phyloP scores from a whole-genome alignment of 345 rosid species.

The Dipteronia dyeriana region DNA sequence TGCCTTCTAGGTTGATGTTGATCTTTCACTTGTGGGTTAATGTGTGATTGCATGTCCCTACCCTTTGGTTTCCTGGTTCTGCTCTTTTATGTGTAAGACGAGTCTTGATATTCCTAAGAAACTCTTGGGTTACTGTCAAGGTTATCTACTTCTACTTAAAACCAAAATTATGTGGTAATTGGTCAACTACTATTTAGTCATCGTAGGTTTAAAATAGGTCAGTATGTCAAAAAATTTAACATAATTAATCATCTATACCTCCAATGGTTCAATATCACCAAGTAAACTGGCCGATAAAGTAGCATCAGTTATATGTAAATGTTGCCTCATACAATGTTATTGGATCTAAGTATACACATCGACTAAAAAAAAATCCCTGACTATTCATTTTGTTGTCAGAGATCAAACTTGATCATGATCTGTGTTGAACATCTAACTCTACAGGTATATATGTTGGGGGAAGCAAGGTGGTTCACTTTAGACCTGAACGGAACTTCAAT shows the following conservation, averaged over 20 bases:
- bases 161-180: neutral
- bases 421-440: slow-evolving; percentile 15
- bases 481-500: slow-evolving; percentile 56
- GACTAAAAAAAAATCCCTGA: neutral
- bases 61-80: neutral
- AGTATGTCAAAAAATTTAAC: neutral
- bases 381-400: slow-evolving; percentile 11
- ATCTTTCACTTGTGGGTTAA: no score
- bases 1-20: no score
- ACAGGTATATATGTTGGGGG: slow-evolving; percentile 96
- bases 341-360: neutral
- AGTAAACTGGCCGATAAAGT: neutral
- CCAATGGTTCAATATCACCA: neutral
- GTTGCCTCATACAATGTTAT: neutral
- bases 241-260: neutral
- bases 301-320: neutral
- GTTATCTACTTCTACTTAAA: neutral
- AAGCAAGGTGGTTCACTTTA: slow-evolving; percentile 96
- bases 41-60: neutral
- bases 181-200: neutral
- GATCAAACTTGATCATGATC: slow-evolving; percentile 5
- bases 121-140: neutral
- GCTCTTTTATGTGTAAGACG: neutral
- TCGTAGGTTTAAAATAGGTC: neutral
- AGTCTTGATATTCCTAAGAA: neutral